A percentile compares a stretch with the other conserved stretches of the same genome.
Conservation (phyloP, 2,329 filamentous ascomycete species). For the Ophiocordyceps australis region DNA sequence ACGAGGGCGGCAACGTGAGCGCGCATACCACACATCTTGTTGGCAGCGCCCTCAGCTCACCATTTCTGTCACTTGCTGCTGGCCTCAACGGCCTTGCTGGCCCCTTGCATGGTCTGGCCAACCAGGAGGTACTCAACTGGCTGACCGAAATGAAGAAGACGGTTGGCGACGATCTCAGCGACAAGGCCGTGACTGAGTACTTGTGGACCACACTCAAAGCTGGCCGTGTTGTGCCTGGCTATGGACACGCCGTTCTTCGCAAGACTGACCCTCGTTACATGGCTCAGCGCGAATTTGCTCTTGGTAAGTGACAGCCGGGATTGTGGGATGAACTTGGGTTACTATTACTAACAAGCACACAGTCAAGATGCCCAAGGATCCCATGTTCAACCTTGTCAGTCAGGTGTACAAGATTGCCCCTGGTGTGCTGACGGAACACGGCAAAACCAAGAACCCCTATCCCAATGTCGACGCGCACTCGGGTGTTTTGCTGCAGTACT, state of each 20-base stretch:
- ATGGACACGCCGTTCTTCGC: slow-evolving; percentile 96
- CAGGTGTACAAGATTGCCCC: slow-evolving; percentile 99
- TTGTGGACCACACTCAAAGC: slow-evolving; percentile 93
- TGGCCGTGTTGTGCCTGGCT: slow-evolving; percentile 92
- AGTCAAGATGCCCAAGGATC: slow-evolving; percentile 84
- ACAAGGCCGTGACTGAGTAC: slow-evolving; percentile 95
- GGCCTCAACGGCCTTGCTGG: slow-evolving; percentile 97
- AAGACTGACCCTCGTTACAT: slow-evolving; percentile 99
- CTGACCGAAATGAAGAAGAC: slow-evolving; percentile 96
- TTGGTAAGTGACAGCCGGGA: slow-evolving; percentile 20
- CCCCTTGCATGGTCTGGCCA: slow-evolving; percentile 95
- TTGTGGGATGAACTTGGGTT: too few species aligned
- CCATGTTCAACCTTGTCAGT: slow-evolving; percentile 99
- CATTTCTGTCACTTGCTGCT: slow-evolving; percentile 89
- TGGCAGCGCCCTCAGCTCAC: slow-evolving; percentile 88
- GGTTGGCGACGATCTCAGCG: slow-evolving; percentile 85
- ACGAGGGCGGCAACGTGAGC: slow-evolving; percentile 98
- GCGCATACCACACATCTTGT: slow-evolving; percentile 98
- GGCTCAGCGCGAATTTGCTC: slow-evolving; percentile 93
- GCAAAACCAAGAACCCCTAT: slow-evolving; percentile 99
- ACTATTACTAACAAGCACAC: slow-evolving; percentile 11
- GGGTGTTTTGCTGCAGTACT: slow-evolving; percentile 98
- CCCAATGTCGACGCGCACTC: slow-evolving; percentile 99
- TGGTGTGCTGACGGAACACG: slow-evolving; percentile 94
- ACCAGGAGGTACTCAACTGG: slow-evolving; percentile 99